phyloP scores from a whole-genome alignment of 768 basidiomycete species.

The Lactifluus hygrophoroides region DNA sequence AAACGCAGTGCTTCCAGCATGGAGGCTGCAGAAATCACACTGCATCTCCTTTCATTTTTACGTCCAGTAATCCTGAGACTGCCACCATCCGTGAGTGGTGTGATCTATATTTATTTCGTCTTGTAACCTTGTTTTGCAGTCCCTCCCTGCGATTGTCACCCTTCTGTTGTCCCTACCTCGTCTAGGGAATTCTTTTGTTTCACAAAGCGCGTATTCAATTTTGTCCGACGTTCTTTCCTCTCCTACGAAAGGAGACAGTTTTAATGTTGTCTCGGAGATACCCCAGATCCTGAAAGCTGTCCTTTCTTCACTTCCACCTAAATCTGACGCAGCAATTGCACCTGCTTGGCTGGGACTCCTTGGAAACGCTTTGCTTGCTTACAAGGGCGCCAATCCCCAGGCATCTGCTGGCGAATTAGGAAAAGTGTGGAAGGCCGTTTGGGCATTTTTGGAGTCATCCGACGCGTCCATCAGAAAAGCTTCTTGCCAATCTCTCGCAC shows the following conservation, averaged over 20 bases:
- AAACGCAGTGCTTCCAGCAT: slow-evolving; percentile 48
- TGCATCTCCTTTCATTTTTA: slow-evolving; percentile 68
- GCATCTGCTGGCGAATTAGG: slow-evolving; percentile 46
- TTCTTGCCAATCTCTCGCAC: slow-evolving; percentile 51
- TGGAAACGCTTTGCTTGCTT: slow-evolving; percentile 64
- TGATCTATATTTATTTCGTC: not conserved
- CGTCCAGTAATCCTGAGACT: slow-evolving; percentile 51
- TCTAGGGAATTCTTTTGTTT: slow-evolving; percentile 81
- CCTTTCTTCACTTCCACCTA: slow-evolving; percentile 58
- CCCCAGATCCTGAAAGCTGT: slow-evolving; percentile 56
- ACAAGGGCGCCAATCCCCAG: slow-evolving; percentile 40
- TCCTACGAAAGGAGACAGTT: slow-evolving; percentile 42
- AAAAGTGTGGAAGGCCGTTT: slow-evolving; percentile 65
- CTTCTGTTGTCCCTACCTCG: slow-evolving; percentile 76
- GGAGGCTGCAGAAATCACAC: slow-evolving; percentile 62
- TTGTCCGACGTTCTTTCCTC: slow-evolving; percentile 70
- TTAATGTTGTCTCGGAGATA: slow-evolving; percentile 45
- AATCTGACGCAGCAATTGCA: slow-evolving; percentile 56
- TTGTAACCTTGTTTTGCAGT: slow-evolving; percentile 36
- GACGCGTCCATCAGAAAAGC: slow-evolving; percentile 54
- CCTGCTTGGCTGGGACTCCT: slow-evolving; percentile 76
- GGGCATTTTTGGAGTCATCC: slow-evolving; percentile 69
- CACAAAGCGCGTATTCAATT: slow-evolving; percentile 79
- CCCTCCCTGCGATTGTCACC: slow-evolving; percentile 58
- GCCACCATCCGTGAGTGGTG: slow-evolving; percentile 56